Evolutionary conservation across 179 eudicot genomes (phyloP), one percentile per base, ranked within the genome.

Genomic region (Corrigiola litoralis): DNA sequence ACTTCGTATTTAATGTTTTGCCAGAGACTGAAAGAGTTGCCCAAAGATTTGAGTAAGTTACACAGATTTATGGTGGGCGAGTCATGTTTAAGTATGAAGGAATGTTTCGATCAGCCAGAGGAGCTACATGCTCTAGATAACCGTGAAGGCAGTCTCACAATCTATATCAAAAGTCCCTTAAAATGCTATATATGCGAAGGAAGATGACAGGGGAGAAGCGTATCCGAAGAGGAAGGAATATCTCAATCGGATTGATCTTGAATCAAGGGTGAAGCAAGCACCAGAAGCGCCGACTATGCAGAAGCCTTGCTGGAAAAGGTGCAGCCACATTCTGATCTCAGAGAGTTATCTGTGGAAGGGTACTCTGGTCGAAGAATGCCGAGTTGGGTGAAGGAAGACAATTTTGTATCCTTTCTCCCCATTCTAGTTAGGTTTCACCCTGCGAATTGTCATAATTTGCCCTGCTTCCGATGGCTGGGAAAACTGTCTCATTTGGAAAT

Each of bases 31-130:
- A 57, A 23, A 13, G 34, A 67, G 66, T 31, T 80, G 51, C 81
- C 84, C 8, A 4, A 5, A 4, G 64, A 31, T 18, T 40, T 75
- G 63, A 25, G 27, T 9, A 69, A 38, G 14, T 3, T 76, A 48
- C 32, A 66, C 0, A 46, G 20, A 18, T 79, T 63, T 57, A 53
- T 76, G 38, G 68, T 76, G 23, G 73, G 75, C 14, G 33, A 31
- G 4, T 1, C 28, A 13, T 8, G 5, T n/a, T 41, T 33, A 4
- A 52, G 34, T n/a, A 21, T 12, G 16, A 25, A 51, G 18, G 24
- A 28, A 3, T 4, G 1, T 21, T 4, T 18, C 27, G 11, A 25
- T 28, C 32, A 20, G 27, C 16, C 61, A 12, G 62, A 41, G n/a
- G 67, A 62, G 31, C 37, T 70, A 33, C 32, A 23, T 6, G 62